Evolutionary conservation across 2,329 filamentous ascomycete species (phyloP), one percentile per base, ranked within the genome.

Genomic region (Arthrobotrys conoides): DNA sequence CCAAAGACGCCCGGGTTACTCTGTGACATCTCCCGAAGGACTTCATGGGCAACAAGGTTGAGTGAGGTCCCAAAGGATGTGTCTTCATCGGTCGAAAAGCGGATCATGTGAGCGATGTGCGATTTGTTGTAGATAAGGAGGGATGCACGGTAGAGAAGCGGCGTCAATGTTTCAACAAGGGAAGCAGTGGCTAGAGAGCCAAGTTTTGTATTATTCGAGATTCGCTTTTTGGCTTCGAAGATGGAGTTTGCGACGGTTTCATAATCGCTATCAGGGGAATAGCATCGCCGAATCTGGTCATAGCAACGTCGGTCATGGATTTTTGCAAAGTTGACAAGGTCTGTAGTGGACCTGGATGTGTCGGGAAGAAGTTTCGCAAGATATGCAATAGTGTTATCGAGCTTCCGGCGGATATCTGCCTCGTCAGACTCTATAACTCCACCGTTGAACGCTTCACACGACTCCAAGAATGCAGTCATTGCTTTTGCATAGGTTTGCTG

Each of bases 91-190:
- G 90, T 94, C 10, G 94, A 94, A 82, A 91, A 92, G 73, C 94
- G 91, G 86, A 98, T 93, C 80, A 98, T 95, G 0, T 93, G 91
- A 2, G 94, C 90, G 18, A 99, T 90, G 83, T 99, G 94, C 83
- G 95, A 98, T 83, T 93, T 91, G 85, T 97, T 99, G 86, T 96
- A 97, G 81, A 97, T 89, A 80, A 99, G 88, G 73, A 93, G 91
- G 38, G 93, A 92, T 69, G 91, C 91, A 51, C 93, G 90, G 83
- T 97, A 97, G 3, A 98, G 86, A 16, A 99, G 87, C 4, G 94
- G 92, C 5, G 91, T 89, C 27, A 99, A 84, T 0, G 93, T 96
- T 41, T 97, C 93, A 2, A 96, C 86, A 57, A 96, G 81, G 2
- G 73, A 76, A 3, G 80, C 53, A 14, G 80, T 79, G 24, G 76